Conservation (phyloP, 345 rosid species). For the Crucihimalaya himalaica region DNA sequence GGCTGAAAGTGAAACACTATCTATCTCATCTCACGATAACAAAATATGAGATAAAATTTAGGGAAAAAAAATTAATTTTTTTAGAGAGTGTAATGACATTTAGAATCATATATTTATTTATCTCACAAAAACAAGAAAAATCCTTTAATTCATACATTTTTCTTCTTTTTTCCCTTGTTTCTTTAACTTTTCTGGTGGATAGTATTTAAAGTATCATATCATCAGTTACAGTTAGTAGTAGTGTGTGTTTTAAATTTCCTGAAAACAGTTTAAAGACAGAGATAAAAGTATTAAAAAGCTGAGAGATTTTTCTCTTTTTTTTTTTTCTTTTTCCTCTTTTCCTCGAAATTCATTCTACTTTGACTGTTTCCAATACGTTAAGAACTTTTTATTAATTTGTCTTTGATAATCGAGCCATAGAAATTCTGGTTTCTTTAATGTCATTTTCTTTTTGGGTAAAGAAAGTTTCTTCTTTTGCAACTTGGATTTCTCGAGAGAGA, state of each 20-base stretch:
- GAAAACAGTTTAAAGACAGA: background rate
- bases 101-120: no score
- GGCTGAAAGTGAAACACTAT: constrained; percentile 36
- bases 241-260: constrained; percentile 18
- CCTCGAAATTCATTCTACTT: constrained; percentile 37
- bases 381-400: background rate
- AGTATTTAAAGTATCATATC: background rate
- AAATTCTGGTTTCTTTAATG: constrained; percentile 23
- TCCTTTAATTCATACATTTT: no score
- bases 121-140: no score
- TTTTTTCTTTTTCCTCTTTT: background rate
- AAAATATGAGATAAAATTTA: background rate
- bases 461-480: constrained; percentile 40
- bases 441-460: constrained; percentile 32
- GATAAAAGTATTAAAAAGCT: background rate
- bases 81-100: no score
- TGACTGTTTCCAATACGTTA: constrained; percentile 42
- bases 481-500: constrained; percentile 25
- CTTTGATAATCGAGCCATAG: constrained; percentile 32
- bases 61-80: no score
- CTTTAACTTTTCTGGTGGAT: background rate
- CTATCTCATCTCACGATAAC: background rate
- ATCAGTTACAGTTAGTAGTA: background rate
- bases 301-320: background rate
- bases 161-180: no score